A percentile compares a stretch with the other conserved stretches of the same genome.
Conservation (phyloP, 352 stramenopile genomes). For the Elongisporangium anandrum region DNA sequence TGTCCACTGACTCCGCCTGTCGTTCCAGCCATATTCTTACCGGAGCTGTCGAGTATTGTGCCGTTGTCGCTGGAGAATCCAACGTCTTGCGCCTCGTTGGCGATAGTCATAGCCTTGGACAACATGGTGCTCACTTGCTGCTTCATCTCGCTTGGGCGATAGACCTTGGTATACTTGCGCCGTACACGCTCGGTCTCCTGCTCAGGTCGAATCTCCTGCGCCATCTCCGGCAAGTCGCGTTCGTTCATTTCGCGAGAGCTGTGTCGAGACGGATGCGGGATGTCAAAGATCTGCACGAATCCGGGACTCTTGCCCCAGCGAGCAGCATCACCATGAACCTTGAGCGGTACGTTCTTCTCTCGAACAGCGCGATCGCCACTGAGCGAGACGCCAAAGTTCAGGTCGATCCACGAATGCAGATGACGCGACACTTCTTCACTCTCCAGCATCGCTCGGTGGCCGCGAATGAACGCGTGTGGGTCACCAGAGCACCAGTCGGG, state of each 20-base stretch:
- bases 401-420: slow-evolving; percentile 94
- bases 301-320: slow-evolving; percentile 51
- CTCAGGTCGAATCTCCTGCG: background rate
- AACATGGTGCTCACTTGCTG: slow-evolving; percentile 24
- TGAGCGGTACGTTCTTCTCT: slow-evolving; percentile 90
- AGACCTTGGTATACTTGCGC: background rate
- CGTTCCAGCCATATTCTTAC: background rate
- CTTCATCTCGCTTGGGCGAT: slow-evolving; percentile 14
- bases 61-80: background rate
- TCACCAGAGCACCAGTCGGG: slow-evolving; percentile 66
- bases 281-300: slow-evolving; percentile 69
- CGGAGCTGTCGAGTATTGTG: background rate
- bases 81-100: background rate
- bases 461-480: slow-evolving; percentile 74
- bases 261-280: slow-evolving; percentile 24
- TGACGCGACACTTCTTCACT: slow-evolving; percentile 77
- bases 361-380: slow-evolving; percentile 71
- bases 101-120: slow-evolving; percentile 14
- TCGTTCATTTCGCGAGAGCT: background rate
- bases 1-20: background rate
- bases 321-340: slow-evolving; percentile 17
- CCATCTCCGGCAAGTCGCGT: background rate
- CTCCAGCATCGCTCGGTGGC: slow-evolving; percentile 92
- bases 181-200: background rate
- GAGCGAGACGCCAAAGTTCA: slow-evolving; percentile 92